These are phyloP conservation scores for Talaromyces sp. DNA, from an alignment of 2,329 filamentous ascomycete genomes.

Conservation along the genomic window DNA sequence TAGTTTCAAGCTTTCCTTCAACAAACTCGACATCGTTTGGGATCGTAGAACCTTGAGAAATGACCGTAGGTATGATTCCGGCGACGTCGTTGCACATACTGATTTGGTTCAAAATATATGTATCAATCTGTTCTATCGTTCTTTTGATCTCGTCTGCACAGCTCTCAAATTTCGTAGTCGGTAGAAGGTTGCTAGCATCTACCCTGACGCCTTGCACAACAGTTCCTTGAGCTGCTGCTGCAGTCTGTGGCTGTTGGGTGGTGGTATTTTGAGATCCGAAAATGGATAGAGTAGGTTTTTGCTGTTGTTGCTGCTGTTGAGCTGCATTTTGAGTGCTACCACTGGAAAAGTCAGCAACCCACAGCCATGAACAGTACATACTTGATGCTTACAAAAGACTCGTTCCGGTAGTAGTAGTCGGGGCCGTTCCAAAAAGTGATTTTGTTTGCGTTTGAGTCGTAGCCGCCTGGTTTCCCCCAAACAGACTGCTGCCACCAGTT, in stretches of 20 bases:
- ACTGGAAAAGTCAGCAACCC: constrained; percentile 9
- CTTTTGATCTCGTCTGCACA: constrained; percentile 78
- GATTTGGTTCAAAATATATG: constrained; percentile 76
- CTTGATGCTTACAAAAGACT: constrained; percentile 36
- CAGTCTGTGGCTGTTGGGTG: constrained; percentile 34
- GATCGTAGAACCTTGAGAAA: constrained; percentile 63
- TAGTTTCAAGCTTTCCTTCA: constrained; percentile 59
- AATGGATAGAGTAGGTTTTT: constrained; percentile 46
- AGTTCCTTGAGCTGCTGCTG: constrained; percentile 33
- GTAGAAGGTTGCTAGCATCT: constrained; percentile 73
- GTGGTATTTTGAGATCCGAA: constrained; percentile 38
- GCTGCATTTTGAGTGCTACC: constrained; percentile 18
- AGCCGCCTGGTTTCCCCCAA: constrained; percentile 31
- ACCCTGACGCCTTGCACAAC: constrained; percentile 71
- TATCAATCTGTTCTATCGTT: constrained; percentile 74
- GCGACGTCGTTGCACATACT: constrained; percentile 70
- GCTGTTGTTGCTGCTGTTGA: constrained; percentile 45
- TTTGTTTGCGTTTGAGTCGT: constrained; percentile 37
- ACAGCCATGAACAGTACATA: background rate
- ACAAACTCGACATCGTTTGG: constrained; percentile 65
- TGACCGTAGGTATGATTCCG: constrained; percentile 64
- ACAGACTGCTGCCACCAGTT: constrained; percentile 31
- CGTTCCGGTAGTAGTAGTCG: constrained; percentile 27
- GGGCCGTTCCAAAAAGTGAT: constrained; percentile 34
- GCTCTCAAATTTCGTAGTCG: constrained; percentile 89